Evolutionary conservation across 2,329 filamentous ascomycete species (phyloP), one percentile per base, ranked within the genome.

Genomic region (Pseudohalonectria lignicola): DNA sequence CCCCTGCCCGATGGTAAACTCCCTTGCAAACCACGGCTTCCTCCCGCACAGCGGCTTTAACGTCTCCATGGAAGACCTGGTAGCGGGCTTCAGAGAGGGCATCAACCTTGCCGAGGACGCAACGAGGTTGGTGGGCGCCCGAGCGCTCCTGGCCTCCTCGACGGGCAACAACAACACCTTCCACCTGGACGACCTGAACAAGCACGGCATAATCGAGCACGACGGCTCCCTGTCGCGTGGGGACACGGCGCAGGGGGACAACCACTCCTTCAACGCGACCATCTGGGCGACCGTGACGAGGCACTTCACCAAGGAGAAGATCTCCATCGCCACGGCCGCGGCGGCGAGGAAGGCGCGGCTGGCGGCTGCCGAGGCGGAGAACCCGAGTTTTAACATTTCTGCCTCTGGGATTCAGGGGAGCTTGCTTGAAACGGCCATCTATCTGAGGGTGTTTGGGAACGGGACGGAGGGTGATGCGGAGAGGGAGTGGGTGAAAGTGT

Each of bases 1-100:
- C 1, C 66, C 67, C 18, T 72, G 67, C 41, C 67, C 69, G 1
- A 67, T 69, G 59, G 52, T 71, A 40, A 73, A 72, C 47, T 61
- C 67, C 0, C 52, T 72, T n/a, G 62, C 66, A 4, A 72, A 71
- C 46, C 63, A 71, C 42, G 62, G 61, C 12, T 67, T 63, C 39
- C 56, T 72, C 1, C 66, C 63, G 3, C 67, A 57, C 35, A 49
- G 66, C 38, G 67, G 67, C 31, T 54, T 51, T 31, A 55, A 64
- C 45, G 52, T 69, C 37, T 63, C 59, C 11, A 45, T 53, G 25
- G 49, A 57, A 34, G 56, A 54, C 16, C 56, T 60, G 0, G 46
- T 66, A 6, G 45, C 53, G 6, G 67, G 52, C 17, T 45, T 74
- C 25, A 45, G 45, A 3, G 47, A 52, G 0, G 64, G 53, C 1